Percentiles rank a stretch among this genome's conserved stretches.
phyloP scores from a whole-genome alignment of 2,329 filamentous ascomycete genomes.

The Chrysoporthe cubensis region DNA sequence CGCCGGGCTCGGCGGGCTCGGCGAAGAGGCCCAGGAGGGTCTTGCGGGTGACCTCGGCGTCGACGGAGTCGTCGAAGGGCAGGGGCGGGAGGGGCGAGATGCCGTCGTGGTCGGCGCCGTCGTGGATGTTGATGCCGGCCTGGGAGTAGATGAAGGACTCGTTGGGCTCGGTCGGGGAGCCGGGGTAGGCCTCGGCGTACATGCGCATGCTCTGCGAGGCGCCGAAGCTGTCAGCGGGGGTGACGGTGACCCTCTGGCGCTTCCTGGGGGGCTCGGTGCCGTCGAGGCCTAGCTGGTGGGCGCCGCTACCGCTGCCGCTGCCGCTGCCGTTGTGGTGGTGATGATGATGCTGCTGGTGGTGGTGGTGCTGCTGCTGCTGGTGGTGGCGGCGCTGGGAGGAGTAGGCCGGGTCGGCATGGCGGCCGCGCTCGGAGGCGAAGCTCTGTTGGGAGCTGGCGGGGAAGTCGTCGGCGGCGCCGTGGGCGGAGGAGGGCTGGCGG shows the following conservation, averaged over 20 bases:
- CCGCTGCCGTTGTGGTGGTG: no score
- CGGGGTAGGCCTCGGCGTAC: constrained; percentile 57
- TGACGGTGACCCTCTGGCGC: constrained; percentile 64
- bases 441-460: constrained; percentile 83
- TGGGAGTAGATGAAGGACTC: constrained; percentile 76
- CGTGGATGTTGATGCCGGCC: constrained; percentile 47
- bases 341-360: no score
- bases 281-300: constrained; percentile 53
- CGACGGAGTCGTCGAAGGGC: constrained; percentile 61
- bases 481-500: constrained; percentile 72
- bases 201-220: constrained; percentile 53
- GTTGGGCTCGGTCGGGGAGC: constrained; percentile 79
- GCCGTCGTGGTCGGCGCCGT: constrained; percentile 53
- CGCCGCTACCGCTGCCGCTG: constrained; percentile 18
- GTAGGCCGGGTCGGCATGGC: constrained; percentile 72
- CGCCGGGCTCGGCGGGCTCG: constrained; percentile 67
- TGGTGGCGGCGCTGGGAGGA: constrained; percentile 54
- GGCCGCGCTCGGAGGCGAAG: constrained; percentile 75
- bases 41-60: constrained; percentile 79
- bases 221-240: constrained; percentile 61
- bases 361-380: no score
- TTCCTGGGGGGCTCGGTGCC: constrained; percentile 80
- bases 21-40: constrained; percentile 81
- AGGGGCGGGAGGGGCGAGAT: constrained; percentile 68
- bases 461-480: constrained; percentile 65